These are phyloP conservation scores for Gaertneriomyces semiglobifer DNA, from an alignment of 192 early-diverging fungal species.

Conservation along the genomic window DNA sequence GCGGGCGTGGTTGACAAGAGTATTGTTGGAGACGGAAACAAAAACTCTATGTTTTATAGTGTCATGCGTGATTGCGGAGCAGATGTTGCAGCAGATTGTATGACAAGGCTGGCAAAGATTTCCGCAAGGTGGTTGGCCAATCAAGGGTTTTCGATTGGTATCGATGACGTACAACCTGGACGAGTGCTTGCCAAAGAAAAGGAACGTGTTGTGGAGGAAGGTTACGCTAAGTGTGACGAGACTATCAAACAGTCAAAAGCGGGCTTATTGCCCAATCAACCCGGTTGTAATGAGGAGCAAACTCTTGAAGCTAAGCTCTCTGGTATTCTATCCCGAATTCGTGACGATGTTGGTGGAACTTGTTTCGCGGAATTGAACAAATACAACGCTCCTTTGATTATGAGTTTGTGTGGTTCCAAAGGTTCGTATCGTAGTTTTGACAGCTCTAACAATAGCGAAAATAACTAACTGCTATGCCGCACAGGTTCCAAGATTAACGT, in stretches of 20 bases:
- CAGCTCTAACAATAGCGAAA: neutral
- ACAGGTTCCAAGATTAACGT: constrained; percentile 93
- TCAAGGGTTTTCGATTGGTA: constrained; percentile 96
- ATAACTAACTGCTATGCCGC: neutral
- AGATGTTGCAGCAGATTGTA: constrained; percentile 77
- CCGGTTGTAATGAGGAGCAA: constrained; percentile 83
- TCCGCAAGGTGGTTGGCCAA: constrained; percentile 90
- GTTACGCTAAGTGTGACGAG: constrained; percentile 82
- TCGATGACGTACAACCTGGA: constrained; percentile 93
- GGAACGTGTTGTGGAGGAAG: constrained; percentile 70
- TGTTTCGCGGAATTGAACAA: constrained; percentile 91
- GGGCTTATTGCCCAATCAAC: constrained; percentile 75
- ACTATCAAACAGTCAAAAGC: constrained; percentile 64
- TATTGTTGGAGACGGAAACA: constrained; percentile 95
- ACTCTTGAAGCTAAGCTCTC: constrained; percentile 87
- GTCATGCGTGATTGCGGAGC: constrained; percentile 90
- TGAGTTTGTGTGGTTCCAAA: constrained; percentile 99
- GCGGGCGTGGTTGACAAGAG: constrained; percentile 92
- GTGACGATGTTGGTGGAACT: constrained; percentile 85
- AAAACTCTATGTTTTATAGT: constrained; percentile 90
- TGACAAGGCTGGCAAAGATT: constrained; percentile 92
- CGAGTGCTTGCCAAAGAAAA: constrained; percentile 72
- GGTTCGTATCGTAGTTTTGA: constrained; percentile 37
- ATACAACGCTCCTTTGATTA: constrained; percentile 95
- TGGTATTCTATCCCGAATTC: constrained; percentile 81